A percentile compares a stretch with the other conserved stretches of the same genome.
phyloP scores from a whole-genome alignment of 331 rosid species.

The Malus hybrid region DNA sequence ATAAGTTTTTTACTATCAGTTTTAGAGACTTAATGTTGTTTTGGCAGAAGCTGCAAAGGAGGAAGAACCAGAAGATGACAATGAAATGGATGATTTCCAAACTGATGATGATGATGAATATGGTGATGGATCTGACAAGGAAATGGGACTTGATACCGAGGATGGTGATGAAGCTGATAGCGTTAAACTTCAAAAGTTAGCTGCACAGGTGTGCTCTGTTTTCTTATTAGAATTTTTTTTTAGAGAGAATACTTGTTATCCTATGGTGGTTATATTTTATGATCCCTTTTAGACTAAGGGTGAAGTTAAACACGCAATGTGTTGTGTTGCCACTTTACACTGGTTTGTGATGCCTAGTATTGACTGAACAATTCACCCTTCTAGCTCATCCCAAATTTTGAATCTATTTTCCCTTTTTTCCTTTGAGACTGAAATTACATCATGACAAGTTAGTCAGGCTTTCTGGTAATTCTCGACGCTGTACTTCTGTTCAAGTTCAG shows the following conservation, averaged over 20 bases:
- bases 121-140: constrained; percentile 79
- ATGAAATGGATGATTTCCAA: constrained; percentile 93
- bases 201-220: constrained; percentile 59
- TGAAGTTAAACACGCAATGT: neutral
- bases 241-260: neutral
- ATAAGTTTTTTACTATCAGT: neutral
- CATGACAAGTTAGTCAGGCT: neutral
- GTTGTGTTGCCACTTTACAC: neutral
- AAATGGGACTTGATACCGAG: constrained; percentile 84
- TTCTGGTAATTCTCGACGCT: neutral
- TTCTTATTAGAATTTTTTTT: neutral
- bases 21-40: neutral
- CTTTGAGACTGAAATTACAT: neutral
- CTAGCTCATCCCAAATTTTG: neutral
- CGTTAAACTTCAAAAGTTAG: constrained; percentile 64
- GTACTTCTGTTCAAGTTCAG: neutral
- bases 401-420: neutral
- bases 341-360: neutral
- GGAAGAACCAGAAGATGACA: constrained; percentile 84
- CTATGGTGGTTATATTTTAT: neutral
- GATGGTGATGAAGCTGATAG: constrained; percentile 85
- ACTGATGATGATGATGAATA: constrained; percentile 80
- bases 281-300: neutral
- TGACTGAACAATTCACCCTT: neutral
- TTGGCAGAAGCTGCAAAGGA: constrained; percentile 75